Evolutionary conservation across 164 flowering plant genomes (phyloP).

Genomic region (Protea cynaroides): DNA sequence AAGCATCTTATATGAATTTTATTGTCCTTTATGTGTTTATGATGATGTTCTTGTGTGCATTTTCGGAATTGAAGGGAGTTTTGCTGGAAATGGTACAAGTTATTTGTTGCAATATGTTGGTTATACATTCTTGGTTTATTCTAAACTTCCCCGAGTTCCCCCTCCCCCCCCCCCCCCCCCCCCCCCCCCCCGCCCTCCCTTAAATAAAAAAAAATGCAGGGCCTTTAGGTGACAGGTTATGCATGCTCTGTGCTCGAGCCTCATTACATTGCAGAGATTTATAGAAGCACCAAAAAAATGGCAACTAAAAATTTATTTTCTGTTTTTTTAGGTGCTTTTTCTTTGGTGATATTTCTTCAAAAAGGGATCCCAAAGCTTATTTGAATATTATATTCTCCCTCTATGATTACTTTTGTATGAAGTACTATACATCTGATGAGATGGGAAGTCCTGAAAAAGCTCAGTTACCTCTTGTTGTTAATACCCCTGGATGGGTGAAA

Average conservation of each 20-base stretch:
- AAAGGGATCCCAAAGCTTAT: constrained; percentile 72
- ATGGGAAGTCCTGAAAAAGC: constrained; percentile 21
- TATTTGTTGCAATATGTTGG: no score
- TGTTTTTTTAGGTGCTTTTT: constrained; percentile 53
- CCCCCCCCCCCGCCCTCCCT: no score
- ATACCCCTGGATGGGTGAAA: constrained; percentile 98
- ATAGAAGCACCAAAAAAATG: neutral
- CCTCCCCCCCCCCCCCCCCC: no score
- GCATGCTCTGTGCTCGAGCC: neutral
- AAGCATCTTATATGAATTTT: no score
- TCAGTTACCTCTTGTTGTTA: constrained; percentile 71
- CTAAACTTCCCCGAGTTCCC: neutral
- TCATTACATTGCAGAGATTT: neutral
- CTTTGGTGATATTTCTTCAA: constrained; percentile 87
- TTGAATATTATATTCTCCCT: constrained; percentile 43
- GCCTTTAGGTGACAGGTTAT: neutral
- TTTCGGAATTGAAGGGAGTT: no score
- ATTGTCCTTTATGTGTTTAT: no score
- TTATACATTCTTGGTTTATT: no score
- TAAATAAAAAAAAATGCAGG: no score
- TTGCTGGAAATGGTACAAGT: no score
- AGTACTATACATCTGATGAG: constrained; percentile 25
- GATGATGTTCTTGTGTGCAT: no score
- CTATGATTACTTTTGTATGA: constrained; percentile 50
- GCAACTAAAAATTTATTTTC: constrained; percentile 6